phyloP scores from a whole-genome alignment of 73 alveolate species.

The Durusdinium trenchii region DNA sequence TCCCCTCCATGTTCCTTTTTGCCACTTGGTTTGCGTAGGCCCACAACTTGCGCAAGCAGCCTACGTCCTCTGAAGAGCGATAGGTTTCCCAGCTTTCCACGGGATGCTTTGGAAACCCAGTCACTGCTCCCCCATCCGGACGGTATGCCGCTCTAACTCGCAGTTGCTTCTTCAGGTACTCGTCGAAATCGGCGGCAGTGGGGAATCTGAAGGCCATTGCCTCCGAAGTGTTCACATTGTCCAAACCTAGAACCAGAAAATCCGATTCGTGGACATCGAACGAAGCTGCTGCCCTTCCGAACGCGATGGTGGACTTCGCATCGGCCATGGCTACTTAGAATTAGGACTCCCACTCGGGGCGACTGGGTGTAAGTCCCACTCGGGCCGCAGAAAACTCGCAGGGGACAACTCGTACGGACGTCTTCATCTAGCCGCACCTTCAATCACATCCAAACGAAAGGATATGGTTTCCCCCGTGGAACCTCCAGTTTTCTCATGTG shows the following conservation, averaged over 20 bases:
- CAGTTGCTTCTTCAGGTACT: not conserved
- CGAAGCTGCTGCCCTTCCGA: not conserved
- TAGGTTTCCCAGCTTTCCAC: not conserved
- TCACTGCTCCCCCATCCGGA: not conserved
- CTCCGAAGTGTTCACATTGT: not conserved
- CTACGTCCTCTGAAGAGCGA: not conserved
- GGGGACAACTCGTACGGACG: not conserved
- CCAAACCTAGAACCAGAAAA: not conserved
- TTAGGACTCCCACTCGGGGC: not conserved
- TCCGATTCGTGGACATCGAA: conserved; percentile 2
- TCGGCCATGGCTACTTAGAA: not conserved
- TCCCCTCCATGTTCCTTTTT: not conserved
- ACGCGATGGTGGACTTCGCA: not conserved
- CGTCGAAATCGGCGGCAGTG: not conserved
- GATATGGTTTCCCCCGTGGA: too few species aligned
- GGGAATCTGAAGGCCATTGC: not conserved
- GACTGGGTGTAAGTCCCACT: too few species aligned
- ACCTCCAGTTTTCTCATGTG: too few species aligned
- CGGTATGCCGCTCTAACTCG: not conserved
- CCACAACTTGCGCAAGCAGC: conserved; percentile 11
- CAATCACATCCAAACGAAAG: not conserved
- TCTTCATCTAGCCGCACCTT: not conserved
- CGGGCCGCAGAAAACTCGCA: not conserved
- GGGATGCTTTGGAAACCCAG: not conserved
- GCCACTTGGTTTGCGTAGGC: not conserved